Percentiles rank a stretch among this genome's conserved stretches.
phyloP scores from a whole-genome alignment of 352 stramenopile genomes.

The Thraustochytrium striatum region DNA sequence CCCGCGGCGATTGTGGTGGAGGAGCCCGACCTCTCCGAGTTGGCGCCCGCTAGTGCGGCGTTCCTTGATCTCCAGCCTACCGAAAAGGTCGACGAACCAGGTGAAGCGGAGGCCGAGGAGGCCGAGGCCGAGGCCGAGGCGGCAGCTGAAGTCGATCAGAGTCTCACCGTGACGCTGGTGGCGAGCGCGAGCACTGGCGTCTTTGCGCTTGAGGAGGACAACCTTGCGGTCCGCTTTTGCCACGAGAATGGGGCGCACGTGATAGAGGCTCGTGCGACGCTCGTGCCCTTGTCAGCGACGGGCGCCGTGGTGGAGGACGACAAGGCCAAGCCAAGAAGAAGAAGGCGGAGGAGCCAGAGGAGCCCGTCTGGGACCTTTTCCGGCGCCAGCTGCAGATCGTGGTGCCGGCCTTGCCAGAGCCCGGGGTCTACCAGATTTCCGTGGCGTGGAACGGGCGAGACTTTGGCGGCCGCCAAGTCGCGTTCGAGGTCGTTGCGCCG shows the following conservation, averaged over 20 bases:
- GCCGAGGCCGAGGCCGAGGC: not conserved
- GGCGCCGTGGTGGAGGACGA: no score
- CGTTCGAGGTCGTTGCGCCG: not conserved
- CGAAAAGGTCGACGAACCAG: not conserved
- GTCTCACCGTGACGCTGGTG: no score
- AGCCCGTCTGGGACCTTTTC: no score
- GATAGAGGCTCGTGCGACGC: no score
- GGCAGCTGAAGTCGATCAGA: no score
- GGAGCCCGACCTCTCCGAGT: not conserved
- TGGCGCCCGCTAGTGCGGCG: not conserved
- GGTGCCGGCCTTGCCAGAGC: not conserved
- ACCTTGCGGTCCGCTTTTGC: no score
- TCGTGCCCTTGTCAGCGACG: no score
- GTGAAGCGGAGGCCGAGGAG: not conserved
- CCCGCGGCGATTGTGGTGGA: no score
- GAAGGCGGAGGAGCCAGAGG: not conserved
- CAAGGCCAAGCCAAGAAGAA: no score
- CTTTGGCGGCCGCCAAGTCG: not conserved
- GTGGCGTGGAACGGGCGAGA: conserved; percentile 13
- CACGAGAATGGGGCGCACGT: no score
- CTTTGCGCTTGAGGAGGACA: no score
- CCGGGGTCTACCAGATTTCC: not conserved
- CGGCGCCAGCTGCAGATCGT: not conserved
- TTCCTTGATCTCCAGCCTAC: not conserved
- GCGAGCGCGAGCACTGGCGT: no score